Conservation (phyloP, 106 monocot species). For the Apostasia shenzhenica region DNA sequence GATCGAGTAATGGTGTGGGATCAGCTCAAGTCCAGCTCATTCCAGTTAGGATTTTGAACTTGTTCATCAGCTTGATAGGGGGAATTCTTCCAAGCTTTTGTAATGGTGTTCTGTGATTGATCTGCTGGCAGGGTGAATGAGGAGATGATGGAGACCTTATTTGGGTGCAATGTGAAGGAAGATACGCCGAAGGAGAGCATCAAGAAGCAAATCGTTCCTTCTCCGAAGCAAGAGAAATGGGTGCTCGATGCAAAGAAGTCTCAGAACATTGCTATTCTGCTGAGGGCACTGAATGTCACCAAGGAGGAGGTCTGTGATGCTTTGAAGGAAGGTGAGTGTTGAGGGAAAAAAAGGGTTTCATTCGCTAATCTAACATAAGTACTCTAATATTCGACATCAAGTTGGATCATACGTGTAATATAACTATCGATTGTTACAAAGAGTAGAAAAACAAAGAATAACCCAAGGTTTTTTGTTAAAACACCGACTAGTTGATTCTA, state of each 20-base stretch:
- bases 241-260: conserved; percentile 82
- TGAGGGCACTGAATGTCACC: conserved; percentile 70
- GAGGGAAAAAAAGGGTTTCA: too few species aligned
- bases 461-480: too few species aligned
- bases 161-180: conserved; percentile 33
- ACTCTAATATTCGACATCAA: too few species aligned
- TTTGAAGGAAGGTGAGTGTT: conserved; percentile 46
- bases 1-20: conserved; percentile 82
- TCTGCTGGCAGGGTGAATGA: conserved; percentile 50
- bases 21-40: conserved; percentile 80
- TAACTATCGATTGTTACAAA: too few species aligned
- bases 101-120: not conserved
- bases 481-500: too few species aligned
- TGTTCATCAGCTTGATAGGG: too few species aligned
- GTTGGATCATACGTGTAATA: too few species aligned
- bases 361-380: too few species aligned
- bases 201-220: conserved; percentile 17
- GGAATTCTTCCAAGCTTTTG: not conserved
- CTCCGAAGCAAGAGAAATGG: conserved; percentile 30
- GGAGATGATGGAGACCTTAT: conserved; percentile 84
- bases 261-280: conserved; percentile 72
- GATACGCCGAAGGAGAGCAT: conserved; percentile 24
- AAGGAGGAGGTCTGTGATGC: conserved; percentile 81
- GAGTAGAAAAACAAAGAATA: too few species aligned
- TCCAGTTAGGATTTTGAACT: conserved; percentile 36